Evolutionary conservation across 306 rosid species (phyloP).

Genomic region (Vigna reflexopilosa): DNA sequence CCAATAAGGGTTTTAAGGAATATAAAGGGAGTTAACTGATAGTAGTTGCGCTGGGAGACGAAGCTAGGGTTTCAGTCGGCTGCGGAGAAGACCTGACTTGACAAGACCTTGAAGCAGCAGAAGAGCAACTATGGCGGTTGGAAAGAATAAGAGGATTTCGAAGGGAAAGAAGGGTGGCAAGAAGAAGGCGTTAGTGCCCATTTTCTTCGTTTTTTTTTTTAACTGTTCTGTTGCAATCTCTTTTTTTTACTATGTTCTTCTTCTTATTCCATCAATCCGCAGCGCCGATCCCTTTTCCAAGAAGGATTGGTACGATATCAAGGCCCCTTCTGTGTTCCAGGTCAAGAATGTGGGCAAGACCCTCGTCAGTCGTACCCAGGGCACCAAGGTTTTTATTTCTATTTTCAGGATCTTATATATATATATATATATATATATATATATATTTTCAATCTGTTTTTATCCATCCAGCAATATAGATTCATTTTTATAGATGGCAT

Average conservation of each 20-base stretch:
- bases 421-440: not conserved
- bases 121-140: conserved; percentile 71
- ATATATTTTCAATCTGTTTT: not conserved
- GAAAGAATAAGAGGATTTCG: conserved; percentile 92
- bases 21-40: not conserved
- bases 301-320: conserved; percentile 98
- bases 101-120: not conserved
- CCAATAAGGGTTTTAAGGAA: not conserved
- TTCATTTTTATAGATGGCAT: not conserved
- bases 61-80: conserved; percentile 21
- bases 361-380: conserved; percentile 92
- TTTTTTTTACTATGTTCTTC: too few species aligned
- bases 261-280: not conserved
- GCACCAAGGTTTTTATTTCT: conserved; percentile 71
- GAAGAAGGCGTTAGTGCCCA: conserved; percentile 80
- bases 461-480: not conserved
- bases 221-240: not conserved
- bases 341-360: conserved; percentile 88
- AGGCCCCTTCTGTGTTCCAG: conserved; percentile 80
- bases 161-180: conserved; percentile 98
- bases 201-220: not conserved
- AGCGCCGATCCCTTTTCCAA: conserved; percentile 94
- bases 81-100: not conserved
- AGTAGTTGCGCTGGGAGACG: not conserved
- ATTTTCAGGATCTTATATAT: not conserved